Percentiles rank a stretch among this genome's conserved stretches.
phyloP scores from a whole-genome alignment of 108 stramenopile species.

The Mayamaea pseudoterrestris region DNA sequence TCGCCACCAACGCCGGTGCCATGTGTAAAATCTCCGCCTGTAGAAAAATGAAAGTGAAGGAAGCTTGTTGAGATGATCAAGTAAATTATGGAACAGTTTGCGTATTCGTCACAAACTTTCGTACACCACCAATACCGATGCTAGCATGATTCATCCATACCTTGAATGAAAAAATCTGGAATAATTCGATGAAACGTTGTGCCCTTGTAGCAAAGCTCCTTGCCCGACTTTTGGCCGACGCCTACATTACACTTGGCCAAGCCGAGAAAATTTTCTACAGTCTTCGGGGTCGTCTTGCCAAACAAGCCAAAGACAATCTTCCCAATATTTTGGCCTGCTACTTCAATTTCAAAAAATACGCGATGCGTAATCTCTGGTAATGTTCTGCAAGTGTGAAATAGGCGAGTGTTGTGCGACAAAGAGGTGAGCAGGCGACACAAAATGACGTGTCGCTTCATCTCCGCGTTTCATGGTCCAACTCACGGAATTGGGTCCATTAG shows the following conservation, averaged over 20 bases:
- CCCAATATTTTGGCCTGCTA: constrained; percentile 24
- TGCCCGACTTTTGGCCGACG: constrained; percentile 54
- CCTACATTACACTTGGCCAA: constrained; percentile 67
- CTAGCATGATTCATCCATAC: constrained; percentile 4
- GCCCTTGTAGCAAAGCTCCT: constrained; percentile 61
- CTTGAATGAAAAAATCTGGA: constrained; percentile 91
- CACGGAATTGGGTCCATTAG: constrained; percentile 66
- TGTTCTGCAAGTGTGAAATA: constrained; percentile 21
- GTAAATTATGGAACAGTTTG: too few species aligned
- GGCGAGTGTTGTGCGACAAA: not conserved
- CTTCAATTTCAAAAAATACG: constrained; percentile 57
- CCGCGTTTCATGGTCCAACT: constrained; percentile 12
- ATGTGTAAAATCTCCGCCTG: constrained; percentile 81
- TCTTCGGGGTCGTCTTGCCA: constrained; percentile 80
- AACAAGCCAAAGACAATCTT: constrained; percentile 82
- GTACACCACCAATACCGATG: not conserved
- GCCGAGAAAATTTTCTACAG: constrained; percentile 84
- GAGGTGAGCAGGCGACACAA: not conserved
- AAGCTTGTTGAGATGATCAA: too few species aligned
- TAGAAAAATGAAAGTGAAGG: too few species aligned
- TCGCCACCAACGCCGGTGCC: constrained; percentile 90
- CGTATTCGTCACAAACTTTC: not conserved
- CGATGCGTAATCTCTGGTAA: constrained; percentile 65
- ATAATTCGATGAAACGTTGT: constrained; percentile 66
- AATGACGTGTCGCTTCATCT: not conserved